Base-by-base conservation (phyloP, 352 stramenopile species). In the Globisporangium takayamanum region DNA sequence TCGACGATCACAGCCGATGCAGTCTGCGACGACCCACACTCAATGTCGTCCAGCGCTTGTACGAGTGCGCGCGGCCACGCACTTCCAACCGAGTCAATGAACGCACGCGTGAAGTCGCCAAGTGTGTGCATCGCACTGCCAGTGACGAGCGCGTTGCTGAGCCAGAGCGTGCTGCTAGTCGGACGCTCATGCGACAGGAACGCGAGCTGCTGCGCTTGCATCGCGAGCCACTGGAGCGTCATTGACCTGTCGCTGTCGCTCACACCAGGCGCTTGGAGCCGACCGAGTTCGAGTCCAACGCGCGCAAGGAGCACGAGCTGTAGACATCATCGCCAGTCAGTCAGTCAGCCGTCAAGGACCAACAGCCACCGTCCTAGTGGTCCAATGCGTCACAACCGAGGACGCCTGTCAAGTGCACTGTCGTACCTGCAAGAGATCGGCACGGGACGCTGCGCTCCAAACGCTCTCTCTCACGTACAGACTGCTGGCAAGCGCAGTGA, bases 251-350 rank as follows among this genome's bases (percentile, higher is more conserved):
- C 22, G 33, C 33, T 33, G 10, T 36, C 56, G 59, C 37, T 68
- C 48, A 12, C 18, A 49, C 3, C 26, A 14, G 46, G 55, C 28
- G 25, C 36, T 46, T 72, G 68, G 5, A 70, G 28, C 0, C 61
- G 66, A 25, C 41, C 62, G 12, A 76, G 56, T 16, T 66, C 63
- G 15, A 81, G 58, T 26, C 72, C 74, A 41, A 81, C 46, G 26
- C 68, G 64, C n/a, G 67, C 72, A 36, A 81, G 60, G 18, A 81
- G 57, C 48, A 78, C 53, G 12, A 80, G 46, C 74, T 84, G 39
- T 15, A 36, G 25, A 60, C 11, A 52, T 11, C 62, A 28, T 12
- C 46, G 51, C 18, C 5, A 33, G 22, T 16, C 49, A 11, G n/a
- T 52, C 45, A 20, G 12, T 14, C 28, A 39, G 33, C 3, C 6